Evolutionary conservation across 1,284 basidiomycete genomes (phyloP).

Genomic region (Moesziomyces globuligerus): DNA sequence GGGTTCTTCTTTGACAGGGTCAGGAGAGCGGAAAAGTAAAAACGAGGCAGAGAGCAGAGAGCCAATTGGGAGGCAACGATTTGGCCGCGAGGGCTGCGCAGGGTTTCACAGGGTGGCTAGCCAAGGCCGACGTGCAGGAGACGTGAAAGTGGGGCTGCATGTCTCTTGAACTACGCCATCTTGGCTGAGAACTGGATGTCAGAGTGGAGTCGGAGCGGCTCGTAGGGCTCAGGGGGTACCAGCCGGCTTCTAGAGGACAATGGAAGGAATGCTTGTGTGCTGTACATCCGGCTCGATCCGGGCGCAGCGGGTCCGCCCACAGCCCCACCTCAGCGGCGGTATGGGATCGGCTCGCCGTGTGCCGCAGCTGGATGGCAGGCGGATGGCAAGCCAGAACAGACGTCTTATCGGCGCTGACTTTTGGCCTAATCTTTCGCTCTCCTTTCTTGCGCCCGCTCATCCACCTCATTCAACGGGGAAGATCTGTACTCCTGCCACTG

Average conservation of each 20-base stretch:
- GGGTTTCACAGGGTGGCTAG: slow-evolving; percentile 20
- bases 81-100: slow-evolving; percentile 17
- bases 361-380: not conserved
- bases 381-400: not conserved
- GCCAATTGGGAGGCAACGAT: slow-evolving; percentile 23
- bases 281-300: slow-evolving; percentile 34
- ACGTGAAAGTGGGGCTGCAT: slow-evolving; percentile 13
- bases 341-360: not conserved
- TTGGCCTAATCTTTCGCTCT: no score
- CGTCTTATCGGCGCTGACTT: no score
- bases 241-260: slow-evolving; percentile 14
- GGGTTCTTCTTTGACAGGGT: not conserved
- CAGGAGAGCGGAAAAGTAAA: not conserved
- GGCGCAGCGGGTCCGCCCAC: not conserved
- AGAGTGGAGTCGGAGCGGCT: not conserved
- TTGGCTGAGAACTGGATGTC: not conserved
- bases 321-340: slow-evolving; percentile 2
- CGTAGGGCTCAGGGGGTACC: not conserved
- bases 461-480: no score
- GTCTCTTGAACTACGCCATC: not conserved
- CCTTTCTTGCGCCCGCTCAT: no score
- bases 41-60: not conserved
- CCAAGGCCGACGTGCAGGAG: not conserved
- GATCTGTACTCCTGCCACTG: no score
- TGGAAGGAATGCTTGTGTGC: not conserved